A percentile compares a stretch with the other conserved stretches of the same genome.
These are phyloP conservation scores for Aspergillus sp. DNA, from an alignment of 2,329 filamentous ascomycete genomes.

Conservation along the genomic window DNA sequence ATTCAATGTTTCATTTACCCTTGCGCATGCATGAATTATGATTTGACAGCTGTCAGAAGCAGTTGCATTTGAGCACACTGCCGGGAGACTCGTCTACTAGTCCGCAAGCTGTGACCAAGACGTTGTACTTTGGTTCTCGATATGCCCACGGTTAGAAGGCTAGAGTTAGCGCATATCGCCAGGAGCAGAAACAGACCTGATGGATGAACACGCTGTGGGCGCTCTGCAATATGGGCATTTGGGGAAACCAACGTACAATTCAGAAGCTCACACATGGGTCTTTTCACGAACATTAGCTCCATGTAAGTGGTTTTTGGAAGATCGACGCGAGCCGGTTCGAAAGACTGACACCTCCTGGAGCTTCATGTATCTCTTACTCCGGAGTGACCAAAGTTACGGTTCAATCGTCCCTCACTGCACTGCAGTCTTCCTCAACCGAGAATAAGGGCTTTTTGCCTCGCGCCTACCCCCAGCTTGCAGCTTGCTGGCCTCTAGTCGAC, in stretches of 20 bases:
- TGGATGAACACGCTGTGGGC: slow-evolving; percentile 56
- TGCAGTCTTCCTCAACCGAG: slow-evolving; percentile 20
- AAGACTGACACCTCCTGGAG: slow-evolving; percentile 18
- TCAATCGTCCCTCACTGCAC: slow-evolving; percentile 22
- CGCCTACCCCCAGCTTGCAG: slow-evolving; percentile 40
- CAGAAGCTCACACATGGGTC: slow-evolving; percentile 52
- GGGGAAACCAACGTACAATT: slow-evolving; percentile 54
- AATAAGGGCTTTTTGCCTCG: slow-evolving; percentile 29
- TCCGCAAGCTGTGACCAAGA: slow-evolving; percentile 1
- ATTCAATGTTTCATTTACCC: not conserved
- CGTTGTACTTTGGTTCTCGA: slow-evolving; percentile 21
- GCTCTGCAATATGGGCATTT: slow-evolving; percentile 62
- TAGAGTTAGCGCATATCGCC: slow-evolving; percentile 26
- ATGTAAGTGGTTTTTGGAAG: slow-evolving; percentile 23
- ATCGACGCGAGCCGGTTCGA: not conserved
- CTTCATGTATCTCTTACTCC: slow-evolving; percentile 31
- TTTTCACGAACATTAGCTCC: slow-evolving; percentile 45
- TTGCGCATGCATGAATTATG: slow-evolving; percentile 8
- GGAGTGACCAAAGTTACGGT: slow-evolving; percentile 34
- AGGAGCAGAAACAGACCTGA: slow-evolving; percentile 50
- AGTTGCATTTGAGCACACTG: not conserved
- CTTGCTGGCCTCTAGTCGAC: slow-evolving; percentile 32
- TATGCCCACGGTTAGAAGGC: slow-evolving; percentile 30
- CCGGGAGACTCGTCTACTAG: not conserved
- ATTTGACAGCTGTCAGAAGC: slow-evolving; percentile 9